phyloP scores from a whole-genome alignment of 257 asterid species.

The Solanum boliviense region DNA sequence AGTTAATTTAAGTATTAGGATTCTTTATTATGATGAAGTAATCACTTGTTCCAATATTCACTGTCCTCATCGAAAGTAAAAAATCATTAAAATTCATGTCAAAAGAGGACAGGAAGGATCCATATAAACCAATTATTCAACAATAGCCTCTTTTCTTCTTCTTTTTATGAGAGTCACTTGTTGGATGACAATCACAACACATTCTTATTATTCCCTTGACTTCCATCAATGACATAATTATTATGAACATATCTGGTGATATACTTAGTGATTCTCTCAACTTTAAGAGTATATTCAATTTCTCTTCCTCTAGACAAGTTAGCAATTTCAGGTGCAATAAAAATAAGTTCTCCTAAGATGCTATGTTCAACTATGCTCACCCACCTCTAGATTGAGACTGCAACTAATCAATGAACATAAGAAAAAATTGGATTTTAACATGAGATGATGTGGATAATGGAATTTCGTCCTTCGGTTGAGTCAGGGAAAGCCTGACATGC shows the following conservation, averaged over 20 bases:
- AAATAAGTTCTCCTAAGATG: background rate
- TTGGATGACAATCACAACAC: background rate
- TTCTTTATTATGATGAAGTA: background rate
- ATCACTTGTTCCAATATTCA: background rate
- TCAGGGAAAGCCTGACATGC: background rate
- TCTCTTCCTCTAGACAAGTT: background rate
- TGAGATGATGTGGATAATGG: background rate
- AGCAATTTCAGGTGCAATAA: background rate
- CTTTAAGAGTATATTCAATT: background rate
- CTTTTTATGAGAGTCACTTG: background rate
- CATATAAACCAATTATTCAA: background rate
- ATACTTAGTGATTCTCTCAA: background rate
- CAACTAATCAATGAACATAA: background rate
- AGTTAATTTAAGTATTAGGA: background rate
- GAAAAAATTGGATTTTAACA: background rate
- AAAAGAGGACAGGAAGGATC: background rate
- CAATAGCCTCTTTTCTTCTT: background rate
- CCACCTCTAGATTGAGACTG: background rate
- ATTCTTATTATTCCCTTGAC: background rate
- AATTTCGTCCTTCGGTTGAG: background rate
- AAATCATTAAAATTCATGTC: background rate
- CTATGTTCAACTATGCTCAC: background rate
- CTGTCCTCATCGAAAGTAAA: background rate
- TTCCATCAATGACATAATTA: background rate
- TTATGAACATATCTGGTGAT: background rate